Base-by-base conservation (phyloP, 1,284 basidiomycete species). In the Moesziomyces antarcticus region DNA sequence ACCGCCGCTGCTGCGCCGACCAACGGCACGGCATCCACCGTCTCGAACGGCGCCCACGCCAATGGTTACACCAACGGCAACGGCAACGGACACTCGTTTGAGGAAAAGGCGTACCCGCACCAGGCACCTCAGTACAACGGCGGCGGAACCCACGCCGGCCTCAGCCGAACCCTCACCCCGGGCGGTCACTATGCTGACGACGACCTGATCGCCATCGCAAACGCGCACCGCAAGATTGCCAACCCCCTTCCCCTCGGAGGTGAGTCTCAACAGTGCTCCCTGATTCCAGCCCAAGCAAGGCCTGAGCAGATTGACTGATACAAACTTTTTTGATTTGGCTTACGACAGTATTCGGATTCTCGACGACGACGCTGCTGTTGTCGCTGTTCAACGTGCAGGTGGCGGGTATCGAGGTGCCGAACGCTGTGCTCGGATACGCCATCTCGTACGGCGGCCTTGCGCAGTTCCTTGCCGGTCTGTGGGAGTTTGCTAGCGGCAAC, bases 401-500 rank as follows among this genome's bases (percentile, higher is more conserved):
- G 9, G 14, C 9, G 10, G 74, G 66, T 22, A 78, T 78, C 33
- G 40, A 44, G 16, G 56, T 77, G 21, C 73, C 76, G 25, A 66
- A 77, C 45, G 74, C 57, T 20, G 61, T 73, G 8, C 22, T 73
- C 25, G 70, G 65, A 5, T 65, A 68, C 21, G 70, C 64, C 3
- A 54, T 68, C 20, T 13, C 57, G 16, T 69, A 66, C 51, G 77
- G 77, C 21, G 77, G 77, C 41, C 51, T 73, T 3, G 64, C 60
- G 2, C 77, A 79, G 46, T 77, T 66, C 61, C 66, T 79, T 6
- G 77, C 77, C 9, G 77, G 77, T 22, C 56, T 79, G 6, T 78
- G 75, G 73, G 77, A 79, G 50, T 79, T 79, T 59, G 75, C 75
- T 0, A 27, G 35, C 27, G 77, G 77, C 11, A 79, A 79, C 69